Conservation (phyloP, 495 filamentous ascomycete genomes). For the Penicillium robsamsonii region DNA sequence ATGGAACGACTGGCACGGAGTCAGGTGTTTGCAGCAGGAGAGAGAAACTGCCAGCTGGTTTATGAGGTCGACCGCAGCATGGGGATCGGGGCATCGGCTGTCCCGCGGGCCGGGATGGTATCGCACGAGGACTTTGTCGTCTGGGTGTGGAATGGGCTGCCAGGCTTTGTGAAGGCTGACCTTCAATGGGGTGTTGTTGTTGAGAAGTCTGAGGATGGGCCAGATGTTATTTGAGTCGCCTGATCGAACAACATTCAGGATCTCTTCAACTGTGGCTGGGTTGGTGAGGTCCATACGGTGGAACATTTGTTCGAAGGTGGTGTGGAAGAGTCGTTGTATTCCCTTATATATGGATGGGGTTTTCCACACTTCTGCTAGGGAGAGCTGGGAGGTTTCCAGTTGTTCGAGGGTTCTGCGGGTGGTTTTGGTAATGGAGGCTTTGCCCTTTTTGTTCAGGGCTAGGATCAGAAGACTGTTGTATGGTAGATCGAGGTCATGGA, state of each 20-base stretch:
- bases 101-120: slow-evolving; percentile 28
- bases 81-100: slow-evolving; percentile 33
- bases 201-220: slow-evolving; percentile 37
- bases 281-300: slow-evolving; percentile 37
- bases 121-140: slow-evolving; percentile 32
- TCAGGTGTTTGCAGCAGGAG: slow-evolving; percentile 32
- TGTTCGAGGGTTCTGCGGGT: slow-evolving; percentile 26
- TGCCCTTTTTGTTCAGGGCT: slow-evolving; percentile 29
- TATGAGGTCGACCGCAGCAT: slow-evolving; percentile 38
- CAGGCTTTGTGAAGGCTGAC: slow-evolving; percentile 38
- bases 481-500: slow-evolving; percentile 37
- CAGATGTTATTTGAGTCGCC: slow-evolving; percentile 35
- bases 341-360: slow-evolving; percentile 29
- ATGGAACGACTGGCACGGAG: slow-evolving; percentile 36
- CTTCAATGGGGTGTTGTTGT: slow-evolving; percentile 41
- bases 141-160: slow-evolving; percentile 27
- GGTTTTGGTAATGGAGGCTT: slow-evolving; percentile 24
- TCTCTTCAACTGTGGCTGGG: slow-evolving; percentile 28
- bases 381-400: slow-evolving; percentile 31
- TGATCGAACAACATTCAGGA: slow-evolving; percentile 30
- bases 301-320: slow-evolving; percentile 32
- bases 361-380: slow-evolving; percentile 34
- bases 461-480: slow-evolving; percentile 32
- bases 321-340: slow-evolving; percentile 24
- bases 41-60: slow-evolving; percentile 39